Conservation (phyloP, 441 rosid genomes). For the California macrophylla region DNA sequence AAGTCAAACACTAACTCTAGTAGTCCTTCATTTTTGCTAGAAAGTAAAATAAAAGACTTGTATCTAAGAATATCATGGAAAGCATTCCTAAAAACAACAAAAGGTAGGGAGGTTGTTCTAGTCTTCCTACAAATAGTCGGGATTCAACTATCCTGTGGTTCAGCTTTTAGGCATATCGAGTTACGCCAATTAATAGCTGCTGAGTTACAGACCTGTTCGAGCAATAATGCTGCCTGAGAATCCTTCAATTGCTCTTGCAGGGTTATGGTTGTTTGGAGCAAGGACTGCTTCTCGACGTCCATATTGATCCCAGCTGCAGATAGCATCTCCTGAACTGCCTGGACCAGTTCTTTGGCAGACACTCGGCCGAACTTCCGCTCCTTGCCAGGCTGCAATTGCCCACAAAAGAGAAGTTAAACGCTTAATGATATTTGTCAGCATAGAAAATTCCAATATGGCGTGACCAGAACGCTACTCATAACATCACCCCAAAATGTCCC, state of each 20-base stretch:
- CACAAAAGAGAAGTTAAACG: slow-evolving; percentile 17
- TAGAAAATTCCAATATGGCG: neutral
- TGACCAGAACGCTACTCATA: neutral
- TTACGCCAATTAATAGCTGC: neutral
- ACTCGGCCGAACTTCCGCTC: slow-evolving; percentile 66
- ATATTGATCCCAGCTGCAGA: slow-evolving; percentile 82
- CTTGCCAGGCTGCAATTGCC: slow-evolving; percentile 37
- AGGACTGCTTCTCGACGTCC: slow-evolving; percentile 74
- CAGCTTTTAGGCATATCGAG: neutral
- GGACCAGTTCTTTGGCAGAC: slow-evolving; percentile 73
- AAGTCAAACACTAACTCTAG: too few relatives aligned
- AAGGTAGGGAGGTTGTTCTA: too few relatives aligned
- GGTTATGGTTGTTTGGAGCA: slow-evolving; percentile 57
- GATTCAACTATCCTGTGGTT: too few relatives aligned
- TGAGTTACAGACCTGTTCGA: slow-evolving; percentile 61
- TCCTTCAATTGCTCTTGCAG: slow-evolving; percentile 76
- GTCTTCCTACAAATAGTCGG: too few relatives aligned
- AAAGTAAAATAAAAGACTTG: too few relatives aligned
- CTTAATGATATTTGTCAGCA: neutral
- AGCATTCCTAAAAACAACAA: too few relatives aligned
- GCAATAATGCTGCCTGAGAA: slow-evolving; percentile 65
- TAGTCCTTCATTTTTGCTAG: neutral
- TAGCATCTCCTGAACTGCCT: slow-evolving; percentile 91
- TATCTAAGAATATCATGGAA: too few relatives aligned
- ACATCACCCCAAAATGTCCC: too few relatives aligned